Evolutionary conservation across 78 protist species (phyloP), one percentile per base, ranked within the genome.

Genomic region (Chrysochromulina parva): DNA sequence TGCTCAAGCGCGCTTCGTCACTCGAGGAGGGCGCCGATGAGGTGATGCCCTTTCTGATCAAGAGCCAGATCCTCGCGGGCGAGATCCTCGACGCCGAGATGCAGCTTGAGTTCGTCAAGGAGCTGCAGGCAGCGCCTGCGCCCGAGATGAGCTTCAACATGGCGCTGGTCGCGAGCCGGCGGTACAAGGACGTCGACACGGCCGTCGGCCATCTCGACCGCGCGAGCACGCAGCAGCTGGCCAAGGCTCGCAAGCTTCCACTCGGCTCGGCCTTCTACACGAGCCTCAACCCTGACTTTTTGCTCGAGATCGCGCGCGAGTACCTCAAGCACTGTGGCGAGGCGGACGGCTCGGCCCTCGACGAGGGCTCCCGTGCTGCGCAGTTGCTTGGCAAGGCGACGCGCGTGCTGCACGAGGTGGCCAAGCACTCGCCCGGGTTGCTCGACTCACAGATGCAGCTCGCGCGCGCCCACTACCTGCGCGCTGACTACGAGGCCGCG

Each of bases 51-150:
- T 94, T 94, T 28, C 3, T 80, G 76, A 92, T 93, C 67, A 74
- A 16, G 19, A 89, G 93, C 89, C 91, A 89, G 67, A 38, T 95
- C 38, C 28, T 88, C 26, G 3, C 0, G 52, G 91, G 93, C 69
- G 55, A 92, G n/a, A 71, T 95, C 26, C 92, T 88, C 54, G 94
- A 93, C 50, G 96, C 96, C 26, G 89, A 78, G 90, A 65, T 82
- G 67, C 96, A 95, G 90, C 88, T 95, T 5, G 92, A 91, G 69
- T 65, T 65, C 28, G 28, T 65, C 4, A 9, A 20, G 28, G 71
- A 10, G 26, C 26, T 22, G 24, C 62, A 47, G 85, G n/a, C 57
- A 16, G 6, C 69, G 71, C 50, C 57, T 7, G 50, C 87, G 66
- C 87, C 87, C 10, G 66, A 52, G 67, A 81, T 82, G 71, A 10